Conservation (phyloP, 352 stramenopile species). For the Pythium monospermum region DNA sequence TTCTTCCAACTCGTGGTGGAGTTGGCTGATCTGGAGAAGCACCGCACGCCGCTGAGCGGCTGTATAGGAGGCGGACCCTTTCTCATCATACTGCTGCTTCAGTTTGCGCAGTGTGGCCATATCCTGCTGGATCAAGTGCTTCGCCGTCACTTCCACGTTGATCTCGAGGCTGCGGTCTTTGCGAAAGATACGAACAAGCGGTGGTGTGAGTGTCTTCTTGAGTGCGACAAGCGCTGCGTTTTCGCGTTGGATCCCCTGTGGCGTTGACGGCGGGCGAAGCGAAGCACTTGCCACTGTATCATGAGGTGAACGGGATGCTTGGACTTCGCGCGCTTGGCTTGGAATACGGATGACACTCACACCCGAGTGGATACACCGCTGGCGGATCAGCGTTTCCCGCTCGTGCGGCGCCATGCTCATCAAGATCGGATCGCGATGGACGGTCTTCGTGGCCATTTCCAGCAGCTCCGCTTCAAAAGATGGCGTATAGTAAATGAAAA, state of each 20-base stretch:
- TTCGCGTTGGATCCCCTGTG: constrained; percentile 3
- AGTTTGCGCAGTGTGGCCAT: constrained; percentile 20
- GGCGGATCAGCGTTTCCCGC: constrained; percentile 36
- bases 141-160: constrained; percentile 50
- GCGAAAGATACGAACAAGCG: constrained; percentile 54
- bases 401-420: constrained; percentile 42
- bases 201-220: constrained; percentile 15
- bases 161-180: constrained; percentile 41
- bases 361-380: constrained; percentile 45
- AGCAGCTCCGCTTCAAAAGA: constrained; percentile 50
- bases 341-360: constrained; percentile 53
- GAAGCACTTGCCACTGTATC: background rate
- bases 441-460: constrained; percentile 41
- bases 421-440: constrained; percentile 58
- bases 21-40: constrained; percentile 43
- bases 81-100: constrained; percentile 5
- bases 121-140: constrained; percentile 53
- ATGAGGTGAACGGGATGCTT: background rate
- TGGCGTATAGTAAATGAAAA: constrained; percentile 74
- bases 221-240: constrained; percentile 6
- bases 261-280: constrained; percentile 1
- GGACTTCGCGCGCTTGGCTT: constrained; percentile 22
- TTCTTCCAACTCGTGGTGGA: constrained; percentile 35
- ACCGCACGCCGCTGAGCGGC: constrained; percentile 32
- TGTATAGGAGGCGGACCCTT: background rate